Evolutionary conservation across 306 rosid species (phyloP), one percentile per base, ranked within the genome.

Genomic region (Geum urbanum): DNA sequence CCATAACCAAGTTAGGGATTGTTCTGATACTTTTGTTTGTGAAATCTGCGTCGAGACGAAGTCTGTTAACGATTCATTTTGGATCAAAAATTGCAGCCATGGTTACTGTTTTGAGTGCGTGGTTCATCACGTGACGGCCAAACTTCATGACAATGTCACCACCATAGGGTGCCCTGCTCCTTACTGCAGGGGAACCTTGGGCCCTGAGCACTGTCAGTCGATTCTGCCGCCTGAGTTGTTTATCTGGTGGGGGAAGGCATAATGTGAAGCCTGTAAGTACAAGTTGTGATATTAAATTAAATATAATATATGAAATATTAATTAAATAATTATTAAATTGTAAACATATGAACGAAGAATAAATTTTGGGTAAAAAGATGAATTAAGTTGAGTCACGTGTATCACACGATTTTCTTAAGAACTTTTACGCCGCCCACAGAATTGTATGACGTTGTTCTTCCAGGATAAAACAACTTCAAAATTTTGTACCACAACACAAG

Each of bases 81-180:
- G 5, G 59, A 79, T 39, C 6, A 51, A 71, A 13, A 14, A 27
- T 4, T 84, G 95, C 22, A 20, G 43, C 6, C 94, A 87, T 56
- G 76, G 87, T 0, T 90, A 71, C 49, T 87, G 91, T 62, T 48
- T 67, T 7, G 86, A 87, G 1, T 87, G 96, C 59, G 71, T 83
- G 3, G 16, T 66, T 7, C 79, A 73, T 41, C 81, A 87, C 55
- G 78, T 84, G 7, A 72, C 84, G 3, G 16, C 78, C 1, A 90
- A 83, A 66, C 74, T 90, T 64, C 67, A 70, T 6, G 87, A 77
- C 2, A 60, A 56, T 62, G 15, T 71, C 64, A 32, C 59, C 13
- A 35, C 3, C 0, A 78, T 90, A 7, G 18, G 76, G 0, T 89
- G 90, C 67, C 96, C 85, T 16, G 75, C 66, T 37, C 37, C 78